Evolutionary conservation across 768 basidiomycete species (phyloP).

Genomic region (Lentinus brumalis): DNA sequence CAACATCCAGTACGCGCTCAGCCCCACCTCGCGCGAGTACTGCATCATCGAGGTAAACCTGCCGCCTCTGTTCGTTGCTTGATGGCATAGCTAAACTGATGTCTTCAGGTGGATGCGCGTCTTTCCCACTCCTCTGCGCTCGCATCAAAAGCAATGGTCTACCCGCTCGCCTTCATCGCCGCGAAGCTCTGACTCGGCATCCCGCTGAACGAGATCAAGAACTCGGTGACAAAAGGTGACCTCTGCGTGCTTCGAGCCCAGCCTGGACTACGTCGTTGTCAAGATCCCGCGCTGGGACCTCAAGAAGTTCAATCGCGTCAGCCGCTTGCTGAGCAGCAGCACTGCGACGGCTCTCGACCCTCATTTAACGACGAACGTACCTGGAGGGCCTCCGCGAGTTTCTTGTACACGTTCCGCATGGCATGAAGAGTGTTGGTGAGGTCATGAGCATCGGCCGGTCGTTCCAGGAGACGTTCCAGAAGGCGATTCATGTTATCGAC

Average conservation of each 20-base stretch:
- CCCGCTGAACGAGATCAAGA: constrained; percentile 96
- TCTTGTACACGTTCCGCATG: constrained; percentile 59
- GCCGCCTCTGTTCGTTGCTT: background rate
- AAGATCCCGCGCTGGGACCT: constrained; percentile 99
- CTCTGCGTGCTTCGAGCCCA: constrained; percentile 96
- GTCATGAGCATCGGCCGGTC: constrained; percentile 99
- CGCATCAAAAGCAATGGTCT: constrained; percentile 97
- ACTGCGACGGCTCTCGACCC: constrained; percentile 32
- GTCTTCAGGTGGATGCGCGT: constrained; percentile 82
- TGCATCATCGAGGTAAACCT: constrained; percentile 92
- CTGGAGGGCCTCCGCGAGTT: constrained; percentile 60
- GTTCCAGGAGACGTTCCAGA: constrained; percentile 98
- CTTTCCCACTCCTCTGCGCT: constrained; percentile 96
- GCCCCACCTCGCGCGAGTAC: constrained; percentile 93
- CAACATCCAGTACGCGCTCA: constrained; percentile 98
- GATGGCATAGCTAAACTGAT: background rate
- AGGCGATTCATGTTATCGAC: constrained; percentile 96
- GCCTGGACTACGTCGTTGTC: constrained; percentile 95
- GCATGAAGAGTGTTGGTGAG: constrained; percentile 99
- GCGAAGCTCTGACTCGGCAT: constrained; percentile 97
- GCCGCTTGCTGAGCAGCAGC: constrained; percentile 85
- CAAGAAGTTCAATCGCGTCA: constrained; percentile 96
- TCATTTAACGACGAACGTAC: constrained; percentile 34
- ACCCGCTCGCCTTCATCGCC: constrained; percentile 97
- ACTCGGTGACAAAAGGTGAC: constrained; percentile 97